These are phyloP conservation scores for Coniochaeta sp. DNA, from an alignment of 2,329 filamentous ascomycete species.

Conservation along the genomic window DNA sequence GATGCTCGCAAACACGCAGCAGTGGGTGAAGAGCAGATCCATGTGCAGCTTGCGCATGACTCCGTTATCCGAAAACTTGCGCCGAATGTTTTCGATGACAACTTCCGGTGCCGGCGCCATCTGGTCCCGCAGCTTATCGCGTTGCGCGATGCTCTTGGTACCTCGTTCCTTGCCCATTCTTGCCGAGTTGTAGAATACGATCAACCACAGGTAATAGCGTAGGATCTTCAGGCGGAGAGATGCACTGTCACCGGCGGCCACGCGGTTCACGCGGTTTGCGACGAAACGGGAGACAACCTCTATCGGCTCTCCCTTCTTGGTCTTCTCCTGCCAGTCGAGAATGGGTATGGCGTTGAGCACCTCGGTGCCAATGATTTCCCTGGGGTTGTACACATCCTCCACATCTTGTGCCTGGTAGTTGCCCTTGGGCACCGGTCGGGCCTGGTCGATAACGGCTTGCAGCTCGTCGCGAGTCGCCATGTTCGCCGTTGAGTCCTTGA, in stretches of 20 bases:
- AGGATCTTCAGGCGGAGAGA: slow-evolving; percentile 48
- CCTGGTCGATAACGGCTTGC: slow-evolving; percentile 54
- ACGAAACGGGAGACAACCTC: slow-evolving; percentile 56
- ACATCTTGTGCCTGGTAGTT: slow-evolving; percentile 61
- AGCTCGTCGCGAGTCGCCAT: slow-evolving; percentile 62
- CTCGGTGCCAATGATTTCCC: slow-evolving; percentile 58
- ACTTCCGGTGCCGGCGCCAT: slow-evolving; percentile 51
- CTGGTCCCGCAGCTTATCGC: slow-evolving; percentile 52
- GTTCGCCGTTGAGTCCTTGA: slow-evolving; percentile 52
- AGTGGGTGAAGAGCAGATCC: slow-evolving; percentile 66
- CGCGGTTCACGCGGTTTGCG: slow-evolving; percentile 49
- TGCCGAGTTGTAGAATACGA: slow-evolving; percentile 43
- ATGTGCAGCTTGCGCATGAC: slow-evolving; percentile 64
- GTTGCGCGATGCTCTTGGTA: slow-evolving; percentile 45
- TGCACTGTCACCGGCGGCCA: slow-evolving; percentile 45
- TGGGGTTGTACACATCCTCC: slow-evolving; percentile 64
- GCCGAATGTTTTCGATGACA: slow-evolving; percentile 58
- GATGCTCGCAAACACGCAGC: slow-evolving; percentile 62
- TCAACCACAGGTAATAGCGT: slow-evolving; percentile 51
- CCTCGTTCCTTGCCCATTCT: slow-evolving; percentile 38
- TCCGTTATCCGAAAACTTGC: slow-evolving; percentile 58
- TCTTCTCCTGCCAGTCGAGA: slow-evolving; percentile 65
- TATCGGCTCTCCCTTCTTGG: slow-evolving; percentile 50
- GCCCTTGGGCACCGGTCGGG: slow-evolving; percentile 65
- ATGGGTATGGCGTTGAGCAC: slow-evolving; percentile 61